phyloP scores from a whole-genome alignment of 1,139 yeast species.

The Blastobotrys malaysiensis region DNA sequence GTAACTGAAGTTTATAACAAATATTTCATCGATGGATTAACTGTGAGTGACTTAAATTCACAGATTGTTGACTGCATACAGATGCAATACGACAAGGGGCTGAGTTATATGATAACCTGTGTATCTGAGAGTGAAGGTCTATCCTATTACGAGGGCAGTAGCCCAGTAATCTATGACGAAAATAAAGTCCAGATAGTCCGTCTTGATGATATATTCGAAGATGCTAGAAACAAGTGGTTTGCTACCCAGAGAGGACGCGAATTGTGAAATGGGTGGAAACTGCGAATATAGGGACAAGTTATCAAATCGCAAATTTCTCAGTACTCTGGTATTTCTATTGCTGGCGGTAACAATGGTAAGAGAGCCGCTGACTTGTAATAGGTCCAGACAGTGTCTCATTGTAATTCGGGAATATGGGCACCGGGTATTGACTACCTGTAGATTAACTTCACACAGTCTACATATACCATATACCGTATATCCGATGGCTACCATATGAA shows the following conservation, averaged over 20 bases:
- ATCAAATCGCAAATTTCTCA: not conserved
- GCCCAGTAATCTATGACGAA: not conserved
- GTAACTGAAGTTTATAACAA: not conserved
- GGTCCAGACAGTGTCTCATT: too few species aligned
- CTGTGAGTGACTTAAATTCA: not conserved
- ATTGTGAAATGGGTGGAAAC: too few species aligned
- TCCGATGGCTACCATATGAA: too few species aligned
- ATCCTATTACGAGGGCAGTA: not conserved
- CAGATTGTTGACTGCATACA: not conserved
- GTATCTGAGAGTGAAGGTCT: not conserved
- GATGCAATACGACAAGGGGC: not conserved
- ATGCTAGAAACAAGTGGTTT: not conserved
- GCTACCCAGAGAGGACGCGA: not conserved
- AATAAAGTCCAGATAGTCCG: not conserved
- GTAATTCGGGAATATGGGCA: too few species aligned
- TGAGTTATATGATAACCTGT: not conserved
- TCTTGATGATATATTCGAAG: not conserved
- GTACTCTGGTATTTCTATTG: not conserved
- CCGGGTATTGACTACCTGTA: too few species aligned
- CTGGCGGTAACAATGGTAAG: too few species aligned
- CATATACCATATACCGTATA: too few species aligned
- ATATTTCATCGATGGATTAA: not conserved
- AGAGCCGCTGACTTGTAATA: too few species aligned
- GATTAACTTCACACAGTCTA: too few species aligned
- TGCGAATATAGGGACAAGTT: too few species aligned